phyloP scores from a whole-genome alignment of 2,329 filamentous ascomycete genomes.

The Aspergillus udagawae region DNA sequence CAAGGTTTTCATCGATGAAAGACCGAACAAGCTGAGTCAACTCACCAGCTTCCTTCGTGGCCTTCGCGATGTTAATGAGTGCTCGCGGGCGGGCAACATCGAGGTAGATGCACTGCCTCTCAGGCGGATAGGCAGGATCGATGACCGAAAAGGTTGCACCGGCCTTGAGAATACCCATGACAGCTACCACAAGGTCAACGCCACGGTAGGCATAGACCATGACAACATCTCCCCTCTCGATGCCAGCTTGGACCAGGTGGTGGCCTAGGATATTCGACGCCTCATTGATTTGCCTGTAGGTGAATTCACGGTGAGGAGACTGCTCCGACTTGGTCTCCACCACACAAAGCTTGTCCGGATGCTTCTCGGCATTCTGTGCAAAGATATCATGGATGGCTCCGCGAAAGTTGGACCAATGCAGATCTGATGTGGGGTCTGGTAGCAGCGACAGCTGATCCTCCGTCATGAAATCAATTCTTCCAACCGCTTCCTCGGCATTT shows the following conservation, averaged over 20 bases:
- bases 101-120: slow-evolving; percentile 76
- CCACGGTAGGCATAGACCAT: slow-evolving; percentile 86
- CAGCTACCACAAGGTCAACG: slow-evolving; percentile 71
- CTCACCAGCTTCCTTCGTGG: slow-evolving; percentile 63
- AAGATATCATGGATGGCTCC: slow-evolving; percentile 45
- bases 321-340: slow-evolving; percentile 56
- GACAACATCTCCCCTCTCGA: slow-evolving; percentile 78
- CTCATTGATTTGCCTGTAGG: slow-evolving; percentile 82
- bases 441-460: slow-evolving; percentile 30
- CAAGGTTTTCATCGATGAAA: slow-evolving; percentile 70
- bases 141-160: slow-evolving; percentile 60
- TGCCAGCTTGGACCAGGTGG: slow-evolving; percentile 69
- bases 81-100: slow-evolving; percentile 72
- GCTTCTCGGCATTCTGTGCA: slow-evolving; percentile 51
- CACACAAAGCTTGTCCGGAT: slow-evolving; percentile 67
- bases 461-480: slow-evolving; percentile 42
- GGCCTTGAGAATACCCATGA: slow-evolving; percentile 70
- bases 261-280: slow-evolving; percentile 76
- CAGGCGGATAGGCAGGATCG: slow-evolving; percentile 78
- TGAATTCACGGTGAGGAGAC: slow-evolving; percentile 64
- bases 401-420: slow-evolving; percentile 44
- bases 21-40: slow-evolving; percentile 56
- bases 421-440: slow-evolving; percentile 42
- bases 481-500: slow-evolving; percentile 38
- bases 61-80: slow-evolving; percentile 69